Base-by-base conservation (phyloP, 768 basidiomycete species). In the Leccinellum rugosiceps region DNA sequence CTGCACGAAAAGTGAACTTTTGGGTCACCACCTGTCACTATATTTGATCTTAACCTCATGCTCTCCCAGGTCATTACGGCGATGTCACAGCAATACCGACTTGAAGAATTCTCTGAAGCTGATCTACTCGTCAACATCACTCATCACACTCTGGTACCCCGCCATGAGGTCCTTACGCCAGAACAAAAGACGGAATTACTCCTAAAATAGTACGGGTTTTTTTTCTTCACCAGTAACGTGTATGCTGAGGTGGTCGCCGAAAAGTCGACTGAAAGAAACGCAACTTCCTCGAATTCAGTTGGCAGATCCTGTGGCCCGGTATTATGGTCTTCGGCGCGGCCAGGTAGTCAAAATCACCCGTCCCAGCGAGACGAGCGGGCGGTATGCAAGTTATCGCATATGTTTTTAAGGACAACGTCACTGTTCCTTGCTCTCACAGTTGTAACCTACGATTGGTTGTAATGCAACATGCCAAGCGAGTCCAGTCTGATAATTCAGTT, bases 341-440 rank as follows among this genome's bases (percentile, higher is more conserved):
- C 93, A 96, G 72, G 97, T 99, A 48, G 97, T 99, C 74, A 98
- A 97, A 79, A 98, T 99, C 66, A 98, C 90, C 58, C 80, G 97
- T 66, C 92, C 94, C 26, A 94, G 92, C 74, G 97, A 98, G 79
- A 99, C 97, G 17, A 92, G 90, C 61, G 96, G 96, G 51, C 85
- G 92, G 58, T 95, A 94, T 65, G 89, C 92, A 52, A 93, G 91
- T 68, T 94, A 94, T 78, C 88, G 92, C 60, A 91, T 94, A 71
- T 92, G 91, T 76, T 93, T 91, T 75, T 91, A 78, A 74, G 31
- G 52, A 51, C 44, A 43, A 11, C 21, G 28, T 30, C 50, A 41
- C 19, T 53, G 43, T 47, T 21, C 19, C 52, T 46, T 46, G 26
- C 41, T 58, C 51, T 56, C 44, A 44, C 43, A 53, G 60, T 54